Base-by-base conservation (phyloP, 306 rosid genomes). In the Myrica gale region DNA sequence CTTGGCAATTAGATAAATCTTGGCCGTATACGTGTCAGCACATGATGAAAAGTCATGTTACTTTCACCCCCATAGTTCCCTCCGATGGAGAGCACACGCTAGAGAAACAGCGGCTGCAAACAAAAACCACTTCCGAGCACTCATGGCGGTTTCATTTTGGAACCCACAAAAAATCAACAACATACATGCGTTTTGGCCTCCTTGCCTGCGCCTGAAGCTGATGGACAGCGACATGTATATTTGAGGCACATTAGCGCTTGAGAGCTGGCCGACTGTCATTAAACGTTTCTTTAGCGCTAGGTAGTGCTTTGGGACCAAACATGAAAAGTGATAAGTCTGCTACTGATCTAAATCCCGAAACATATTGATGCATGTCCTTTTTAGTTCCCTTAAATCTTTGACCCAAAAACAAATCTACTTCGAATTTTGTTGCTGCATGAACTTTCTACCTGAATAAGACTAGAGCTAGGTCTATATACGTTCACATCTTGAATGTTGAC, bases 51-150 rank as follows among this genome's bases (percentile, higher is more conserved):
- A 55, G 41, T 52, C 71, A 48, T 50, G 75, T 72, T 76, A 16
- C 84, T 76, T 73, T 66, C 69, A n/a, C 17, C 26, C 23, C 17
- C 26, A 71, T 55, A 60, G 21, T 51, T 20, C 62, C 76, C 55
- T 74, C 78, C 8, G 53, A 44, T 65, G 78, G 48, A 65, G 74
- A 76, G 76, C 74, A 74, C 69, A 80, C 87, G 58, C 61, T 74
- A 65, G 19, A 55, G 73, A 85, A 87, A 85, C 89, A 86, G 72
- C 87, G 91, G 90, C 85, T 79, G 51, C 53, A 52, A 43, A 21
- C 53, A 7, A 56, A 86, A 79, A 88, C 88, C 89, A 81, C 83
- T 73, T 58, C 57, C 75, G 43, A 3, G 20, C 23, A n/a, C 6
- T 37, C 66, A 9, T 74, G 73, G 73, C 63, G 84, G 85, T 85